phyloP scores from a whole-genome alignment of 441 rosid species.

The Erodium texanum region DNA sequence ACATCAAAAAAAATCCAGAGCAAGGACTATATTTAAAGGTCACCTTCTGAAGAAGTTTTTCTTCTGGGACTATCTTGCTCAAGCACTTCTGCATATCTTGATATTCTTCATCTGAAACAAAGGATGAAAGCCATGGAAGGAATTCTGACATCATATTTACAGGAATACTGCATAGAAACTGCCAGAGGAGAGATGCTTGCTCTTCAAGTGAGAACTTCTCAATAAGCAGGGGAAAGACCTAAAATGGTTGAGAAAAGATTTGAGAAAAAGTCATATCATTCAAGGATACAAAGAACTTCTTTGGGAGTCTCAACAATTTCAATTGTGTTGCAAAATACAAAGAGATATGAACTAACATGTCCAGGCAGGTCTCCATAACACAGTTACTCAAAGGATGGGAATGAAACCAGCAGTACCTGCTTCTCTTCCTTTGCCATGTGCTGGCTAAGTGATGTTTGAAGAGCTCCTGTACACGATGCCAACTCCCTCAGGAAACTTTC shows the following conservation, averaged over 20 bases:
- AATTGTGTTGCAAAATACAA: neutral
- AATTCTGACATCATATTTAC: constrained; percentile 79
- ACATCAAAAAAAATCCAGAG: neutral
- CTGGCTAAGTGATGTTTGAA: constrained; percentile 78
- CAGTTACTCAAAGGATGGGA: constrained; percentile 6
- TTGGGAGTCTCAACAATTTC: neutral
- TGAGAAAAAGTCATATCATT: constrained; percentile 17
- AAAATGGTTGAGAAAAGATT: constrained; percentile 18
- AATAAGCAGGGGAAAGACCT: constrained; percentile 83
- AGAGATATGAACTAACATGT: neutral
- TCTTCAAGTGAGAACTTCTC: constrained; percentile 81
- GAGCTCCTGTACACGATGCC: constrained; percentile 57
- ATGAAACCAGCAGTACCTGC: constrained; percentile 41
- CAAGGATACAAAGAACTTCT: neutral
- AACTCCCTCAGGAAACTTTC: constrained; percentile 65
- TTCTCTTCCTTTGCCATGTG: constrained; percentile 98
- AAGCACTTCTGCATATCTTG: constrained; percentile 67
- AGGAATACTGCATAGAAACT: constrained; percentile 96
- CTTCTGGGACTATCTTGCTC: constrained; percentile 64
- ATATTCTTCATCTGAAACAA: constrained; percentile 67
- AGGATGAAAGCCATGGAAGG: constrained; percentile 95
- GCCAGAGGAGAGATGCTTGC: constrained; percentile 94
- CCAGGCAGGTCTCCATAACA: neutral
- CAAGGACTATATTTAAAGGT: constrained; percentile 7
- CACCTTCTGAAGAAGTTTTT: constrained; percentile 79